Evolutionary conservation across 179 eudicot genomes (phyloP).

Genomic region (Heliamphora pulchella): DNA sequence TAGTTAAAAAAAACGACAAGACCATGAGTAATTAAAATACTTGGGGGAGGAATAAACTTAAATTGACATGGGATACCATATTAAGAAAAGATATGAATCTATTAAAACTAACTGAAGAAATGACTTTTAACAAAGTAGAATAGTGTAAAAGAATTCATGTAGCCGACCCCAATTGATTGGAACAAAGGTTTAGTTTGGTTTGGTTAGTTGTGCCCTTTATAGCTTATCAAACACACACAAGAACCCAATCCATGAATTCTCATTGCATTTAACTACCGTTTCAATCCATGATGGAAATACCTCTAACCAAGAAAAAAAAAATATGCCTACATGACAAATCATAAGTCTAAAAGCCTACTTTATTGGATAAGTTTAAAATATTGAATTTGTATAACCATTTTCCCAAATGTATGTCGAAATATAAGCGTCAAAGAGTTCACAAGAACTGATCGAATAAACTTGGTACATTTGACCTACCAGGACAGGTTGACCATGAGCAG

Average conservation of each 20-base stretch:
- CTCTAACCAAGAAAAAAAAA: neutral
- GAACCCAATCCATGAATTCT: neutral
- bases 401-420: neutral
- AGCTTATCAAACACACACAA: neutral
- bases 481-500: neutral
- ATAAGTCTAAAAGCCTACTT: neutral
- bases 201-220: neutral
- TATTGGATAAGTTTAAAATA: neutral
- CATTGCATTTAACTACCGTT: too few relatives aligned
- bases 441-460: neutral
- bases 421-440: neutral
- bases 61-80: too few relatives aligned
- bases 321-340: neutral
- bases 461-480: neutral
- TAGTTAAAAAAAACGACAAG: too few relatives aligned
- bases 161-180: too few relatives aligned
- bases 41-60: too few relatives aligned
- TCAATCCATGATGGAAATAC: too few relatives aligned
- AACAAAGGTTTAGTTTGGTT: too few relatives aligned
- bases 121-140: too few relatives aligned
- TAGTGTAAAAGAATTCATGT: too few relatives aligned
- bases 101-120: too few relatives aligned
- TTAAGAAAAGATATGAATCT: too few relatives aligned
- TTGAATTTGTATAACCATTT: neutral
- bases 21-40: too few relatives aligned